Percentiles rank a stretch among this genome's conserved stretches.
Evolutionary conservation across 345 rosid genomes (phyloP).

Genomic region (Brassica nigra): DNA sequence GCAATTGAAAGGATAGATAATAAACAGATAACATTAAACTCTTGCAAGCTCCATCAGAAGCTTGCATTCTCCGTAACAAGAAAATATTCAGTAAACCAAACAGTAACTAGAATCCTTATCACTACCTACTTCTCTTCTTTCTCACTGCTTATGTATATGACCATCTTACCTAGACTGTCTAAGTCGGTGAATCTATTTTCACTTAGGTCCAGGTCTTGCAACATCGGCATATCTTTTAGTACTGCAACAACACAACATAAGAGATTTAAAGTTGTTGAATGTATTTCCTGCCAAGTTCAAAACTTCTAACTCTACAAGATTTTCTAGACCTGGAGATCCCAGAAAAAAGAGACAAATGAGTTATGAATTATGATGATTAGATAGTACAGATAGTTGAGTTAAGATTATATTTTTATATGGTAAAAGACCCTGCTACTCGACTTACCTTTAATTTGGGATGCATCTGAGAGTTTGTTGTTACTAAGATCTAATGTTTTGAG

Average conservation of each 20-base stretch:
- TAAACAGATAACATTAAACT: too few relatives aligned
- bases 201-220: background rate
- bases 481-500: too few relatives aligned
- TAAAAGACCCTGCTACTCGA: background rate
- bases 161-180: background rate
- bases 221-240: background rate
- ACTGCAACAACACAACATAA: background rate
- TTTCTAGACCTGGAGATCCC: background rate
- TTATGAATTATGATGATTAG: background rate
- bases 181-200: background rate
- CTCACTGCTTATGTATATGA: background rate
- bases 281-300: too few relatives aligned
- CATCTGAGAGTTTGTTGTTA: too few relatives aligned
- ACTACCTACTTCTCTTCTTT: too few relatives aligned
- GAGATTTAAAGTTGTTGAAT: background rate
- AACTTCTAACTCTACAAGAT: too few relatives aligned
- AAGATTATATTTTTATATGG: background rate
- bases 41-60: too few relatives aligned
- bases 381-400: background rate
- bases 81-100: too few relatives aligned
- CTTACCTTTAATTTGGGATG: background rate
- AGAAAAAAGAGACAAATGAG: background rate
- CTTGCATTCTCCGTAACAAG: too few relatives aligned
- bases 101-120: too few relatives aligned
- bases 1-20: background rate